A percentile compares a stretch with the other conserved stretches of the same genome.
These are phyloP conservation scores for Entomortierella beljakovae DNA, from an alignment of 192 early-diverging fungal species.

Conservation along the genomic window DNA sequence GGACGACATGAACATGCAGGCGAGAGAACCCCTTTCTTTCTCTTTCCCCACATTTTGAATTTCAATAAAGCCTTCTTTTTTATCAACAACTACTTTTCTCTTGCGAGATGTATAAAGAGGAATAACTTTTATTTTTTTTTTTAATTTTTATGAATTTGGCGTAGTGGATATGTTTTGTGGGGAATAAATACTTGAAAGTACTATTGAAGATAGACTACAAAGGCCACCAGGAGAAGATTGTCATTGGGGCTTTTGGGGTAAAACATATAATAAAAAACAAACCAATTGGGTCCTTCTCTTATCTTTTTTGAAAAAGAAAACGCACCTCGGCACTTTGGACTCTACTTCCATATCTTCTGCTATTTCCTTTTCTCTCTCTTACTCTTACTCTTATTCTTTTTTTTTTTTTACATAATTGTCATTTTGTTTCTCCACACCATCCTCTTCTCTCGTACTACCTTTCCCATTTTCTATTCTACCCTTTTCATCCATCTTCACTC, in stretches of 20 bases:
- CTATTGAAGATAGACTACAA: not conserved
- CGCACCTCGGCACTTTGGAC: not conserved
- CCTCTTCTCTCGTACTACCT: not conserved
- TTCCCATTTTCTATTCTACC: not conserved
- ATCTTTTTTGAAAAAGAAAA: too few species aligned
- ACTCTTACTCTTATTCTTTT: constrained; percentile 6
- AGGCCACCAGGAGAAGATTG: not conserved
- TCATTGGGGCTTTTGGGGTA: not conserved
- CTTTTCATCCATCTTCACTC: constrained; percentile 1
- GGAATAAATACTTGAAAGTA: not conserved
- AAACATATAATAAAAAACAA: not conserved
- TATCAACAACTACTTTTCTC: too few species aligned
- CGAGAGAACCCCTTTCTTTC: not conserved
- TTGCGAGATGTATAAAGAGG: too few species aligned
- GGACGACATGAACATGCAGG: not conserved
- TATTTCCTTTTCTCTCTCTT: not conserved
- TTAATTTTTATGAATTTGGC: too few species aligned
- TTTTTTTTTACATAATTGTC: not conserved
- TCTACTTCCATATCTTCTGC: not conserved
- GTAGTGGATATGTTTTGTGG: not conserved
- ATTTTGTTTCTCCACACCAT: constrained; percentile 7
- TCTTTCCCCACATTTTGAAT: not conserved
- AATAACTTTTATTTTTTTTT: too few species aligned
- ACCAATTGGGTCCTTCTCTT: not conserved
- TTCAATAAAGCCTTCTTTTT: too few species aligned